phyloP scores from a whole-genome alignment of 768 basidiomycete genomes.

The Hygrocybe punicea region DNA sequence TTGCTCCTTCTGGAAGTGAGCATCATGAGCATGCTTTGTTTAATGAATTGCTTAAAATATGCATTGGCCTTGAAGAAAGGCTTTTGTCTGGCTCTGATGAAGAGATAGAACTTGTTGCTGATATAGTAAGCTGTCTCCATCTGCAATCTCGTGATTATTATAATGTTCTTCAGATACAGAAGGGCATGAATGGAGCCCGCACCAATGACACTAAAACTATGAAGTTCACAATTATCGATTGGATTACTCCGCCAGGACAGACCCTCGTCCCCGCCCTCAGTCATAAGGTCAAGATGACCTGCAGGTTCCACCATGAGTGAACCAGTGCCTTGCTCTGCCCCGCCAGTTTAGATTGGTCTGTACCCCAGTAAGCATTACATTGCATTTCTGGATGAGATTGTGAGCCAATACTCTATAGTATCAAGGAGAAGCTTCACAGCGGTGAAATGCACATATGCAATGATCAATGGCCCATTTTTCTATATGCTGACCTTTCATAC shows the following conservation, averaged over 20 bases:
- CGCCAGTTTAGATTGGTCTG: neutral
- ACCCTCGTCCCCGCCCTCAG: neutral
- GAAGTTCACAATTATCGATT: too few relatives aligned
- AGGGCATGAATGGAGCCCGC: too few relatives aligned
- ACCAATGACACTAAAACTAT: too few relatives aligned
- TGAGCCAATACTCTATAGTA: neutral
- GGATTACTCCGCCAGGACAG: too few relatives aligned
- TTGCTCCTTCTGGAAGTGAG: too few relatives aligned
- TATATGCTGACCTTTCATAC: neutral
- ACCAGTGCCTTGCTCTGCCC: neutral
- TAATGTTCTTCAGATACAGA: too few relatives aligned
- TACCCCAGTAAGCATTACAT: neutral
- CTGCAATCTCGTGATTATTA: neutral
- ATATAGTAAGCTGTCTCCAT: neutral
- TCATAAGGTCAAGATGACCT: neutral
- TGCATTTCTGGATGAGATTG: neutral
- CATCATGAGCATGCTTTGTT: too few relatives aligned
- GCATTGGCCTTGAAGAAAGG: neutral
- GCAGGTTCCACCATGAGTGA: neutral
- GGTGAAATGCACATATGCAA: neutral
- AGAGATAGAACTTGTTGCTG: neutral
- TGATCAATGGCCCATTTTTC: slow-evolving; percentile 1
- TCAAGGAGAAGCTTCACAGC: neutral
- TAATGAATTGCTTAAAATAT: neutral
- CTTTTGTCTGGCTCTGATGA: neutral